A percentile compares a stretch with the other conserved stretches of the same genome.
phyloP scores from a whole-genome alignment of 2,329 filamentous ascomycete genomes.

The Ophiostoma ulmi region DNA sequence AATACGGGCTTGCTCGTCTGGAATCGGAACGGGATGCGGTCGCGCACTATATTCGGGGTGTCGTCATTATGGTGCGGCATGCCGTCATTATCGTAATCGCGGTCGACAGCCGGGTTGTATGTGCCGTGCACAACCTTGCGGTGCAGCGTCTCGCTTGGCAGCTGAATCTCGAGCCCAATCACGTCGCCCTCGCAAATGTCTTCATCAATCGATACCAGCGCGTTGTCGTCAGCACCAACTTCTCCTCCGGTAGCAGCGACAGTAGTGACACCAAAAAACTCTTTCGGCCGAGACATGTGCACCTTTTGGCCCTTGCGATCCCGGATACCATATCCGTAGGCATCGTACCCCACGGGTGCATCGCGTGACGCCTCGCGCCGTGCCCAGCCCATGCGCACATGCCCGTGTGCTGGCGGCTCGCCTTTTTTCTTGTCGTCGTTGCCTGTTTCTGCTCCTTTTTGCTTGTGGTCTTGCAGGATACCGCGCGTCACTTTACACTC shows the following conservation, averaged over 20 bases:
- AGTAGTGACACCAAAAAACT: constrained; percentile 47
- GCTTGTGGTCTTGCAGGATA: constrained; percentile 49
- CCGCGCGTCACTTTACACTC: constrained; percentile 86
- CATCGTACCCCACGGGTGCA: constrained; percentile 79
- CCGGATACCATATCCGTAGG: constrained; percentile 89
- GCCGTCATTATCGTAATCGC: constrained; percentile 38
- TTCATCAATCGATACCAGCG: constrained; percentile 46
- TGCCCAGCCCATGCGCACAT: constrained; percentile 82
- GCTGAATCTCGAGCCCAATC: constrained; percentile 84
- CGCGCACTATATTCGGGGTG: constrained; percentile 78
- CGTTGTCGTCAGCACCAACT: not conserved
- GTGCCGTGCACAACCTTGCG: constrained; percentile 80
- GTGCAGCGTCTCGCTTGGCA: constrained; percentile 80
- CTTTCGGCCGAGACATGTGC: constrained; percentile 87
- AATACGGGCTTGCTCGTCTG: constrained; percentile 84
- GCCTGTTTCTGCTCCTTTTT: constrained; percentile 2
- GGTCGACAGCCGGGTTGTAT: constrained; percentile 80
- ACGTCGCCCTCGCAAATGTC: constrained; percentile 86
- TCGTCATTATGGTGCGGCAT: constrained; percentile 36
- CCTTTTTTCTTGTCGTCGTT: constrained; percentile 29
- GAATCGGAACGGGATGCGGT: constrained; percentile 90
- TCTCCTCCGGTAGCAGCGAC: not conserved
- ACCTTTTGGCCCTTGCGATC: constrained; percentile 88
- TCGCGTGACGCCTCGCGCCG: constrained; percentile 75
- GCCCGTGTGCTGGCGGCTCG: constrained; percentile 49